Conservation (phyloP, 305 asterid genomes). For the Coffea humblotiana region DNA sequence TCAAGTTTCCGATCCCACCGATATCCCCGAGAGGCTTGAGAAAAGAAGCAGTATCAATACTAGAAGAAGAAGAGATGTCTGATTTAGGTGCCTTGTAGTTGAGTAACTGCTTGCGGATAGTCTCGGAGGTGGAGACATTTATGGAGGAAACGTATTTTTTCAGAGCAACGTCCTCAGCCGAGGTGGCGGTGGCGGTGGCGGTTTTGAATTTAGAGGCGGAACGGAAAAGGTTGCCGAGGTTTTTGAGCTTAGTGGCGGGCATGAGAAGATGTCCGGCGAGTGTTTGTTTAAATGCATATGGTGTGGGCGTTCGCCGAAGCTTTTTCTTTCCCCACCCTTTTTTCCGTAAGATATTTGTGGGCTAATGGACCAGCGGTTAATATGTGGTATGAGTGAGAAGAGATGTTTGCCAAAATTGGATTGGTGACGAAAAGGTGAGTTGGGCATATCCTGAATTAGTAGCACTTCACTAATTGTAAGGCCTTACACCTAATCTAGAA, state of each 20-base stretch:
- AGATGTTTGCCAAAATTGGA: no score
- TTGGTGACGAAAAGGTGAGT: background rate
- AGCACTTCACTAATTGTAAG: background rate
- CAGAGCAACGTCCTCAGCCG: constrained; percentile 39
- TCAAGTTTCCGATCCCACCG: constrained; percentile 35
- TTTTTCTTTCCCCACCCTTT: no score
- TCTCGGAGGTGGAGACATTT: constrained; percentile 27
- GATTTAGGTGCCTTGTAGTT: constrained; percentile 18
- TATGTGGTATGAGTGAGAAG: no score
- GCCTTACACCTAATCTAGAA: background rate
- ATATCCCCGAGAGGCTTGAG: constrained; percentile 33
- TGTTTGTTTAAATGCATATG: constrained; percentile 12
- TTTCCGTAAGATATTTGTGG: no score
- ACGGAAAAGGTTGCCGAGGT: constrained; percentile 47
- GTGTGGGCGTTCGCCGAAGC: background rate
- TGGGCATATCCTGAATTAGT: background rate
- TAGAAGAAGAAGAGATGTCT: constrained; percentile 2
- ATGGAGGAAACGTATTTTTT: constrained; percentile 44
- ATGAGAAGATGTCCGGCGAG: constrained; percentile 13
- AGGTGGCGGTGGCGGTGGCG: constrained; percentile 22
- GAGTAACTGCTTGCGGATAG: constrained; percentile 14
- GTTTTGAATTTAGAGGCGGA: constrained; percentile 37
- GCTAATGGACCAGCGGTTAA: no score
- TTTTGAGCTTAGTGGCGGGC: constrained; percentile 47
- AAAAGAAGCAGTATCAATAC: constrained; percentile 9